Evolutionary conservation across 1,284 basidiomycete species (phyloP), one percentile per base, ranked within the genome.

Genomic region (Phylloporus sp.): DNA sequence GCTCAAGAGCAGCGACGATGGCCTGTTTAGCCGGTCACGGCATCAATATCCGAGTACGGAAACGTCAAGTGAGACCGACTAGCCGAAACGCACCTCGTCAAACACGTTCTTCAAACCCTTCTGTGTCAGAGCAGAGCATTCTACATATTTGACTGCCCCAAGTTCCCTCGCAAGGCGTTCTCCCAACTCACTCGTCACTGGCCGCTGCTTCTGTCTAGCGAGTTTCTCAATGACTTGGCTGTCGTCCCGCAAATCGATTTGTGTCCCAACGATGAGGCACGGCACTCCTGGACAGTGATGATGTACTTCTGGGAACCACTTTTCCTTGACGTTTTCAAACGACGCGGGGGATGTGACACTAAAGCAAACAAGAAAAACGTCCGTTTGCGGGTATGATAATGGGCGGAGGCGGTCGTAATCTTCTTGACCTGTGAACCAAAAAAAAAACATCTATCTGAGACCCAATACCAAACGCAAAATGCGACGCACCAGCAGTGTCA

Each of bases 241-340:
- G 77, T 99, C 98, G 74, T 98, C 96, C 75, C 98, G 87, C 79
- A 99, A 80, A 86, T 99, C 98, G 77, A 98, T 87, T 83, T 99
- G 98, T 44, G 98, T 99, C 68, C 98, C 97, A 61, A 99, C 97
- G 74, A 99, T 98, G 73, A 99, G 89, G 85, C 96, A 98, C 68
- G 97, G 97, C 62, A 98, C 97, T 64, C 97, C 97, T n/a, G 98
- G 98, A 85, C 98, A 99, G 79, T 99, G 97, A 80, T 99, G 97
- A 78, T 96, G 96, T 58, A 99, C 97, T 83, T 99, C 98, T 32
- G 97, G 98, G 87, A 98, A 98, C 97, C 97, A 99, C 80, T 99
- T 99, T 82, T 99, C 97, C 86, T 98, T 98, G 74, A 99, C 97
- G 91, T 99, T 99, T 81, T 99, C 97, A 76, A 98, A 99, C 59